Percentiles rank a stretch among this genome's conserved stretches.
Evolutionary conservation across 2,329 filamentous ascomycete species (phyloP).

Genomic region (Talaromyces islandicus): DNA sequence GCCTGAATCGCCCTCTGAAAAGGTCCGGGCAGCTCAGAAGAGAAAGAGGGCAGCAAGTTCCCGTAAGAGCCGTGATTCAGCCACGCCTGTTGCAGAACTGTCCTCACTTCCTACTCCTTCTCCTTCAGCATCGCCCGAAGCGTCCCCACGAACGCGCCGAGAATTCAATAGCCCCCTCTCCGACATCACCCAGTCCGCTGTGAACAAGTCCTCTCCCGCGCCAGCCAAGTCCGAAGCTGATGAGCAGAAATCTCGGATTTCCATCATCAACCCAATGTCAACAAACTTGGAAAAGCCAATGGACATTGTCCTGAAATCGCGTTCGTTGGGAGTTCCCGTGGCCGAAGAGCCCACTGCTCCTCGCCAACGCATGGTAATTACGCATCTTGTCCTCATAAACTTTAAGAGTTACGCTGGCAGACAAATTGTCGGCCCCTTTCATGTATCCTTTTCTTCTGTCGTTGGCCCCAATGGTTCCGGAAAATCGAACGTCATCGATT

Average conservation of each 20-base stretch:
- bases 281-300: conserved; percentile 80
- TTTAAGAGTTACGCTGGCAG: conserved; percentile 98
- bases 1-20: conserved; percentile 51
- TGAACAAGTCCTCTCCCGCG: conserved; percentile 53
- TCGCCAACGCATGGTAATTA: conserved; percentile 85
- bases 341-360: conserved; percentile 70
- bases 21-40: conserved; percentile 55
- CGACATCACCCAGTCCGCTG: conserved; percentile 64
- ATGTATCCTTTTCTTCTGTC: conserved; percentile 94
- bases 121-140: conserved; percentile 53
- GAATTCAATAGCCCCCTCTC: conserved; percentile 47
- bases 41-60: conserved; percentile 54
- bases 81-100: conserved; percentile 31
- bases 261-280: conserved; percentile 67
- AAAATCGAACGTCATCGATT: conserved; percentile 98
- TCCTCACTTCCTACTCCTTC: conserved; percentile 43
- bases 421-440: conserved; percentile 94
- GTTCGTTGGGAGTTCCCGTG: conserved; percentile 59
- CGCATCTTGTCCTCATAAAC: conserved; percentile 84
- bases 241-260: conserved; percentile 45
- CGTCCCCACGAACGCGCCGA: conserved; percentile 33
- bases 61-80: conserved; percentile 37
- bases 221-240: conserved; percentile 28
- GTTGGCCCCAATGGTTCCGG: conserved; percentile 97
- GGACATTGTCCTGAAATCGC: conserved; percentile 87